A percentile compares a stretch with the other conserved stretches of the same genome.
These are phyloP conservation scores for Exophiala lecanii-corni DNA, from an alignment of 2,329 filamentous ascomycete genomes.

Conservation along the genomic window DNA sequence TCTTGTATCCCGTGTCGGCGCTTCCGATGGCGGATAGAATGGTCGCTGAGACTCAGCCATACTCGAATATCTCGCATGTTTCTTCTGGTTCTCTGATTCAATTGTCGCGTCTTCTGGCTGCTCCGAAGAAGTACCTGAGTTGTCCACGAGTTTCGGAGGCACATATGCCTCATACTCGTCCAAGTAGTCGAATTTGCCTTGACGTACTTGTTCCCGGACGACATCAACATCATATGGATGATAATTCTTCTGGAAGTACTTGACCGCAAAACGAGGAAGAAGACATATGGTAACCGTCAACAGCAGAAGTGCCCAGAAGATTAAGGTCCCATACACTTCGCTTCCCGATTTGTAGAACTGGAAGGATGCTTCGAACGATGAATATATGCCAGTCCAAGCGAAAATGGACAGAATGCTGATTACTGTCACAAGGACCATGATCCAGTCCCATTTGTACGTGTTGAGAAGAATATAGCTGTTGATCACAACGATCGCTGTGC, in stretches of 20 bases:
- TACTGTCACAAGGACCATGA: conserved; percentile 75
- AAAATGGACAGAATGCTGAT: conserved; percentile 86
- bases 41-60: conserved; percentile 84
- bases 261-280: conserved; percentile 80
- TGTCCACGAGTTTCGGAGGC: conserved; percentile 43
- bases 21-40: conserved; percentile 88
- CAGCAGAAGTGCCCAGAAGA: conserved; percentile 82
- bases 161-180: conserved; percentile 51
- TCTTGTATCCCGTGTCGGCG: conserved; percentile 69
- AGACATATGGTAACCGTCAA: conserved; percentile 77
- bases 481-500: conserved; percentile 78
- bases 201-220: conserved; percentile 81
- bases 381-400: conserved; percentile 93
- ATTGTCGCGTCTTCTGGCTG: conserved; percentile 40
- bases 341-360: conserved; percentile 72
- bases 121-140: conserved; percentile 58
- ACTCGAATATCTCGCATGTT: conserved; percentile 38
- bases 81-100: conserved; percentile 40
- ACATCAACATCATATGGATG: conserved; percentile 92
- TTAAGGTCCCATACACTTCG: conserved; percentile 73
- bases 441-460: conserved; percentile 97
- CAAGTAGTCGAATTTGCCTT: conserved; percentile 76
- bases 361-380: conserved; percentile 53
- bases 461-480: conserved; percentile 95
- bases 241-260: conserved; percentile 88